Conservation (phyloP, 2,329 filamentous ascomycete genomes). For the Endocalyx cinctus region DNA sequence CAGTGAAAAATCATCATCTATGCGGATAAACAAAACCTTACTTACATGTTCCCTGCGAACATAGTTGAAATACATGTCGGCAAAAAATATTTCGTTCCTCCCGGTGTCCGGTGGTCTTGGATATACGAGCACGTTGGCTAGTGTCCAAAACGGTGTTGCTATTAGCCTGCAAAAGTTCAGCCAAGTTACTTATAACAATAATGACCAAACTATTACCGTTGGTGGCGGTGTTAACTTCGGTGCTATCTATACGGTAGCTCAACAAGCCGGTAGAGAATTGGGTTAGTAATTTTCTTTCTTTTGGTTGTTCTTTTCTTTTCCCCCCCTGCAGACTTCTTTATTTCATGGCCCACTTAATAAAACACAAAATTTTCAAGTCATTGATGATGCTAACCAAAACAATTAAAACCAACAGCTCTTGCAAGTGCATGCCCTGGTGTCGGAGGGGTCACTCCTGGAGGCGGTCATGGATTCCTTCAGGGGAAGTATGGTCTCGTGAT, state of each 20-base stretch:
- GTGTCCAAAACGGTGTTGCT: conserved; percentile 6
- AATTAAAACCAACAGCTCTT: conserved; percentile 3
- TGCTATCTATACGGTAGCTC: conserved; percentile 5
- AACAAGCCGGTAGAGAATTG: conserved; percentile 9
- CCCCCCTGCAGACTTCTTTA: too few species aligned
- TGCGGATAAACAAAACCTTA: too few species aligned
- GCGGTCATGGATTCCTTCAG: conserved; percentile 39
- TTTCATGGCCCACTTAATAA: too few species aligned
- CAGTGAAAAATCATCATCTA: not conserved
- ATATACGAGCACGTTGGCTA: conserved; percentile 5
- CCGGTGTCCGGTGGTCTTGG: conserved; percentile 10
- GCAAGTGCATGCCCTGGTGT: conserved; percentile 7
- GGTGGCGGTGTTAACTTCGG: conserved; percentile 6
- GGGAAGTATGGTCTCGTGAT: conserved; percentile 36
- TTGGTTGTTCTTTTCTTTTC: not conserved
- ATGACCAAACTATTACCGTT: conserved; percentile 6
- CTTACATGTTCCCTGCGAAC: too few species aligned
- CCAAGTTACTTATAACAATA: conserved; percentile 6
- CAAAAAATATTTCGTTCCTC: conserved; percentile 10
- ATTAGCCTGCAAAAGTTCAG: conserved; percentile 11
- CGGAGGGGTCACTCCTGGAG: conserved; percentile 31
- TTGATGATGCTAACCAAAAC: not conserved
- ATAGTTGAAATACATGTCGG: conserved; percentile 11
- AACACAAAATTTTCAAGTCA: too few species aligned
- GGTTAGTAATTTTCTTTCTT: conserved; percentile 3